phyloP scores from a whole-genome alignment of 2,329 filamentous ascomycete species.

The Domatiomyces globalis region DNA sequence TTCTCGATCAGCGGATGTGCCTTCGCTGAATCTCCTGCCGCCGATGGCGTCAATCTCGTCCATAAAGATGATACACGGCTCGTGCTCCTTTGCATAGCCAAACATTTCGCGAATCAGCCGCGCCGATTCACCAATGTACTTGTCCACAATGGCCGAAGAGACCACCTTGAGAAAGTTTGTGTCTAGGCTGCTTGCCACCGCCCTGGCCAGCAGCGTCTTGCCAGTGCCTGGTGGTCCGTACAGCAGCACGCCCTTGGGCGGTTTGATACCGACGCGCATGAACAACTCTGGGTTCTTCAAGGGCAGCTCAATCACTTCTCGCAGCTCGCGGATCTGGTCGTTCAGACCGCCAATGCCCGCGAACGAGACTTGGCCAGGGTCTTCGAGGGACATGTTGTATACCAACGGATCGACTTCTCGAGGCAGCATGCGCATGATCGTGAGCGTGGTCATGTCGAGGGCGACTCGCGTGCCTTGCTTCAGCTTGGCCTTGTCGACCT shows the following conservation, averaged over 20 bases:
- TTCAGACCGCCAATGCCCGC: constrained; percentile 94
- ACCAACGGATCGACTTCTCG: constrained; percentile 96
- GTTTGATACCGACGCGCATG: constrained; percentile 92
- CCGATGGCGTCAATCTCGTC: constrained; percentile 99
- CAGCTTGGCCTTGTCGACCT: constrained; percentile 92
- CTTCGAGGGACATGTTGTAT: constrained; percentile 99
- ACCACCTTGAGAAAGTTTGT: constrained; percentile 99
- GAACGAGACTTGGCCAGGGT: constrained; percentile 95
- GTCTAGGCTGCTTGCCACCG: constrained; percentile 88
- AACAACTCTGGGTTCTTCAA: constrained; percentile 98
- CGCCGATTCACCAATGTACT: constrained; percentile 97
- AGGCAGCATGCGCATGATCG: constrained; percentile 99
- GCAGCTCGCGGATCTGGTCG: constrained; percentile 91
- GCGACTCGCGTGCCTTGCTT: constrained; percentile 97
- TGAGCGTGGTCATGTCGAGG: constrained; percentile 97
- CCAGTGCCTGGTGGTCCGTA: constrained; percentile 95
- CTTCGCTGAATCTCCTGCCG: constrained; percentile 89
- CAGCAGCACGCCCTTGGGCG: constrained; percentile 88
- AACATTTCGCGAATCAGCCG: constrained; percentile 98
- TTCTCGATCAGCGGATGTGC: constrained; percentile 92
- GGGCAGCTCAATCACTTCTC: constrained; percentile 94
- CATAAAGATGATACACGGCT: constrained; percentile 99
- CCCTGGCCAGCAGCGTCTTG: constrained; percentile 86
- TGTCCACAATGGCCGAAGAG: constrained; percentile 97
- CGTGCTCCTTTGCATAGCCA: constrained; percentile 97